Evolutionary conservation across 129 eudicot species (phyloP).

Genomic region (Flaveria trinervia): DNA sequence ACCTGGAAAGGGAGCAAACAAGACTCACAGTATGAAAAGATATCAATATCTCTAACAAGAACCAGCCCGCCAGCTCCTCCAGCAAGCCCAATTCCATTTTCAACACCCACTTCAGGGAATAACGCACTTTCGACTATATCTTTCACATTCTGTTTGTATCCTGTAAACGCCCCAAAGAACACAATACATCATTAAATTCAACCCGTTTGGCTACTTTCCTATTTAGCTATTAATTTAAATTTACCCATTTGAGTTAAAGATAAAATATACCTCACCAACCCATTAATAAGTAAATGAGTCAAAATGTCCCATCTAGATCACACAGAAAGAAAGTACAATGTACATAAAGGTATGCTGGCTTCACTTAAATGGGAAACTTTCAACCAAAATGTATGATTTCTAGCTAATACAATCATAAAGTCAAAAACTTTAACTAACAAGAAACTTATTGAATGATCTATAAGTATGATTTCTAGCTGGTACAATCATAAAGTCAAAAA

Average conservation of each 20-base stretch:
- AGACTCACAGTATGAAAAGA: slow-evolving; percentile 87
- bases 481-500: background rate
- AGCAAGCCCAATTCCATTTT: slow-evolving; percentile 69
- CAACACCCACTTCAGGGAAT: slow-evolving; percentile 92
- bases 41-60: slow-evolving; percentile 85
- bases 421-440: background rate
- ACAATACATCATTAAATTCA: background rate
- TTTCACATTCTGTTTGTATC: slow-evolving; percentile 73
- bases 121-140: slow-evolving; percentile 89
- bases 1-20: slow-evolving; percentile 96
- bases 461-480: too few species aligned
- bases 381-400: too few species aligned
- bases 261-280: background rate
- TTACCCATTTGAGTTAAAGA: background rate
- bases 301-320: background rate
- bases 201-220: background rate
- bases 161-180: slow-evolving; percentile 37
- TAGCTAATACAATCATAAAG: background rate
- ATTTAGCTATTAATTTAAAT: background rate
- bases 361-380: too few species aligned
- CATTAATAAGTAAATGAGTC: background rate
- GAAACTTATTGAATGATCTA: too few species aligned
- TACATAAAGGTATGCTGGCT: background rate
- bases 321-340: background rate
- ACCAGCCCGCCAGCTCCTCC: slow-evolving; percentile 96